Percentiles rank a stretch among this genome's conserved stretches.
These are phyloP conservation scores for Hymenochaete sp. DNA, from an alignment of 1,284 basidiomycete species.

Conservation along the genomic window DNA sequence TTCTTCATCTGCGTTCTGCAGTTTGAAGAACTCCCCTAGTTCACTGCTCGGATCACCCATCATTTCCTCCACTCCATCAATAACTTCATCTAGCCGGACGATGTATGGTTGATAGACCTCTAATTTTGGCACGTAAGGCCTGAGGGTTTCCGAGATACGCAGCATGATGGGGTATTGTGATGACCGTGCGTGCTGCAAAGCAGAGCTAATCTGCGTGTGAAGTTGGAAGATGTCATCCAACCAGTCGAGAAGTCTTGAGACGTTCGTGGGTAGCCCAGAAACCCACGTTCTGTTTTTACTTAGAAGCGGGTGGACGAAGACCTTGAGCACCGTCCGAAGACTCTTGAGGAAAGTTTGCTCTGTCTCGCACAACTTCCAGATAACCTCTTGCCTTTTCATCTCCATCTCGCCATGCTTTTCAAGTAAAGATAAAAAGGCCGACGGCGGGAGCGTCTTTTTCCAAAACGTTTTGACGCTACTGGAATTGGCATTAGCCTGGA, in stretches of 20 bases:
- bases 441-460: constrained; percentile 18
- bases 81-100: constrained; percentile 57
- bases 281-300: constrained; percentile 70
- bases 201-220: constrained; percentile 53
- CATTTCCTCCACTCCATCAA: constrained; percentile 45
- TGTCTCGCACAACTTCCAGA: constrained; percentile 58
- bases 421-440: constrained; percentile 23
- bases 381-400: constrained; percentile 55
- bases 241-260: constrained; percentile 73
- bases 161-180: constrained; percentile 39
- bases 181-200: constrained; percentile 39
- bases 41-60: constrained; percentile 49
- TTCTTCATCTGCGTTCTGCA: constrained; percentile 53
- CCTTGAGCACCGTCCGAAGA: constrained; percentile 51
- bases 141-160: constrained; percentile 49
- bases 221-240: constrained; percentile 76
- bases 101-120: constrained; percentile 84
- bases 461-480: constrained; percentile 15
- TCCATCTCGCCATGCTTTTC: constrained; percentile 38
- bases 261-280: constrained; percentile 59
- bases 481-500: constrained; percentile 8
- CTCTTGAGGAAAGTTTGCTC: constrained; percentile 64
- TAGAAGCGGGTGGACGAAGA: constrained; percentile 72
- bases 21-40: constrained; percentile 76
- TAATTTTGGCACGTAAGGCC: constrained; percentile 52